Evolutionary conservation across 176 grass and related monocot genomes (phyloP).

Genomic region (Ensete ventricosum): DNA sequence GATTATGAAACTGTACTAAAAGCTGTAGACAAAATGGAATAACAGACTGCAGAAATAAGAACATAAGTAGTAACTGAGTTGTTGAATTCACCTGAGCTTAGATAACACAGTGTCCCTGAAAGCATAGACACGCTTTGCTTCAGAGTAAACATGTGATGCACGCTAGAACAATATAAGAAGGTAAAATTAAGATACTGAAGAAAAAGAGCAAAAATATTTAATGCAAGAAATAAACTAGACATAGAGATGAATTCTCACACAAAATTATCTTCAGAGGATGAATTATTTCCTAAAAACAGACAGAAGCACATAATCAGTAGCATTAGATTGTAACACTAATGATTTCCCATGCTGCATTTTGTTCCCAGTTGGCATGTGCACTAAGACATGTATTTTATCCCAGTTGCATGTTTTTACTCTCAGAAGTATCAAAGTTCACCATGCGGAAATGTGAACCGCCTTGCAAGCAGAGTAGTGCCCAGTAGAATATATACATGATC

Average conservation of each 20-base stretch:
- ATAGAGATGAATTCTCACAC: background rate
- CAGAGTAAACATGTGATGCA: constrained; percentile 82
- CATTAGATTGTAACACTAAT: too few relatives aligned
- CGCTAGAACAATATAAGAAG: constrained; percentile 32
- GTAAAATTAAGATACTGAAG: background rate
- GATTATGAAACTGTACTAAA: background rate
- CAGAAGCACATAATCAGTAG: background rate
- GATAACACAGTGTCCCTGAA: constrained; percentile 76
- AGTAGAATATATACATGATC: too few relatives aligned
- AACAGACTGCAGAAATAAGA: background rate
- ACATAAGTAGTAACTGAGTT: background rate
- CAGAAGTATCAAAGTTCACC: too few relatives aligned
- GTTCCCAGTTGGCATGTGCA: too few relatives aligned
- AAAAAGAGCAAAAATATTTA: background rate
- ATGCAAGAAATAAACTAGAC: background rate
- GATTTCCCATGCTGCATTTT: too few relatives aligned
- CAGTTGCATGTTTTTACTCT: too few relatives aligned
- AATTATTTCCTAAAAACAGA: background rate
- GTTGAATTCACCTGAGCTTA: constrained; percentile 37
- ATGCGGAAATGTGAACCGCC: too few relatives aligned
- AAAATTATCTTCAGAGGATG: background rate
- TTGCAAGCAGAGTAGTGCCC: too few relatives aligned
- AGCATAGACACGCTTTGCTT: constrained; percentile 76
- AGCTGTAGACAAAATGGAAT: background rate
- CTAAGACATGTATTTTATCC: too few relatives aligned